Conservation (phyloP, 257 asterid genomes). For the Capsicum chinense region DNA sequence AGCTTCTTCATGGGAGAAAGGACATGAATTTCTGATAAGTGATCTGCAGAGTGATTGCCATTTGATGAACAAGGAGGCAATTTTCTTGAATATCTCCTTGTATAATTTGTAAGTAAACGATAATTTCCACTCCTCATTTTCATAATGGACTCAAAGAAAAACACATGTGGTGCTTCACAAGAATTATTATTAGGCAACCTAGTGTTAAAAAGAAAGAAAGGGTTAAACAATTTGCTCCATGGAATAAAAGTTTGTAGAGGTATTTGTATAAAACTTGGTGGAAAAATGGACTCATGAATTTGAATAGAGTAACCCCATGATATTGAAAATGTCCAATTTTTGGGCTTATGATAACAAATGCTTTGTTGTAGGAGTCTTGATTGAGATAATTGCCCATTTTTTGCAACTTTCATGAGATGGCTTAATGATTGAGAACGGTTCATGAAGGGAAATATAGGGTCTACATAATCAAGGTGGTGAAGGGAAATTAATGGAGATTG, state of each 20-base stretch:
- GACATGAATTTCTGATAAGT: conserved; percentile 34
- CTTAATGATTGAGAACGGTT: conserved; percentile 36
- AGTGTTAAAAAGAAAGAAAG: conserved; percentile 45
- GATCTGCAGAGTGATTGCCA: conserved; percentile 33
- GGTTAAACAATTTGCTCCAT: conserved; percentile 37
- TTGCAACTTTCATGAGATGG: conserved; percentile 50
- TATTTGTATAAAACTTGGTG: conserved; percentile 47
- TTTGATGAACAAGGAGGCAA: conserved; percentile 19
- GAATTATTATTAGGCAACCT: conserved; percentile 39
- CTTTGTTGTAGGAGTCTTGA: conserved; percentile 53
- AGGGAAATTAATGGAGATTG: conserved; percentile 51
- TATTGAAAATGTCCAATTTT: conserved; percentile 51
- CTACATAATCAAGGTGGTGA: conserved; percentile 53
- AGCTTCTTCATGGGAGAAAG: conserved; percentile 35
- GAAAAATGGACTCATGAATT: conserved; percentile 41
- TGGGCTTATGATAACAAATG: conserved; percentile 44
- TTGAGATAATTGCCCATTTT: neutral
- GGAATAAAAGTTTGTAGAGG: conserved; percentile 44
- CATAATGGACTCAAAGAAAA: conserved; percentile 39
- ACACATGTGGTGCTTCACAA: conserved; percentile 39
- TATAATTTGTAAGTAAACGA: conserved; percentile 35
- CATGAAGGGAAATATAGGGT: conserved; percentile 57
- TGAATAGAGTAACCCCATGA: conserved; percentile 63
- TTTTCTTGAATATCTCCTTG: neutral
- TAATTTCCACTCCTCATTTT: neutral